phyloP scores from a whole-genome alignment of 805 yeast genomes.

The Cyberlindnera petersonii region DNA sequence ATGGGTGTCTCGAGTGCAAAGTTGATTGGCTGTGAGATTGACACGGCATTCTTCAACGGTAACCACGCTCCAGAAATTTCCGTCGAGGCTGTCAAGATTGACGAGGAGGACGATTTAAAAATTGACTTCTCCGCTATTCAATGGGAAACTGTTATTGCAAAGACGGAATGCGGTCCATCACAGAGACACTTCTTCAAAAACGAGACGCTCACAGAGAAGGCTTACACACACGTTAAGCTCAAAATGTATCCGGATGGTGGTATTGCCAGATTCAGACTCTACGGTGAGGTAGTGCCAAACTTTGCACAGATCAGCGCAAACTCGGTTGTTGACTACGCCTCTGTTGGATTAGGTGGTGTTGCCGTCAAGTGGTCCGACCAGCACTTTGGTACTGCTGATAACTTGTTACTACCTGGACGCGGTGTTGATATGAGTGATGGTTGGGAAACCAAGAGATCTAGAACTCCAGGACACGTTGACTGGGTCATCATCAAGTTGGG shows the following conservation, averaged over 20 bases:
- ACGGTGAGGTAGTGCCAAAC: constrained; percentile 79
- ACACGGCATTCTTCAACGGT: constrained; percentile 92
- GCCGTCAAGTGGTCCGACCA: constrained; percentile 82
- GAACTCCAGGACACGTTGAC: constrained; percentile 80
- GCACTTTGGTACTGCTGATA: constrained; percentile 91
- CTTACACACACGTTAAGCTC: constrained; percentile 76
- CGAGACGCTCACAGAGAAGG: constrained; percentile 48
- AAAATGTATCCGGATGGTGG: constrained; percentile 99
- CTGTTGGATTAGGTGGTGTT: constrained; percentile 84
- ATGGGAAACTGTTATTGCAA: constrained; percentile 73
- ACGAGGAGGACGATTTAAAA: constrained; percentile 25
- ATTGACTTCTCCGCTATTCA: constrained; percentile 12
- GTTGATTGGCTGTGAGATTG: constrained; percentile 80
- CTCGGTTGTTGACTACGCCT: constrained; percentile 64
- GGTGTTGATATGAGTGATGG: constrained; percentile 98
- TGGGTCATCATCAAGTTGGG: constrained; percentile 89
- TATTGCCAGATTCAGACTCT: constrained; percentile 88
- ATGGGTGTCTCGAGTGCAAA: constrained; percentile 82
- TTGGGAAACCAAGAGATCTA: constrained; percentile 94
- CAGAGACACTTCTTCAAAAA: constrained; percentile 81
- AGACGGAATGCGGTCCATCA: constrained; percentile 82
- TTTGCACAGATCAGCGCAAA: constrained; percentile 36
- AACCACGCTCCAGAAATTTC: constrained; percentile 90
- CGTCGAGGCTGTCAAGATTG: constrained; percentile 63
- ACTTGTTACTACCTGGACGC: constrained; percentile 85